Percentiles rank a stretch among this genome's conserved stretches.
Conservation (phyloP, 2,329 filamentous ascomycete species). For the Trichocomaceae sp. region DNA sequence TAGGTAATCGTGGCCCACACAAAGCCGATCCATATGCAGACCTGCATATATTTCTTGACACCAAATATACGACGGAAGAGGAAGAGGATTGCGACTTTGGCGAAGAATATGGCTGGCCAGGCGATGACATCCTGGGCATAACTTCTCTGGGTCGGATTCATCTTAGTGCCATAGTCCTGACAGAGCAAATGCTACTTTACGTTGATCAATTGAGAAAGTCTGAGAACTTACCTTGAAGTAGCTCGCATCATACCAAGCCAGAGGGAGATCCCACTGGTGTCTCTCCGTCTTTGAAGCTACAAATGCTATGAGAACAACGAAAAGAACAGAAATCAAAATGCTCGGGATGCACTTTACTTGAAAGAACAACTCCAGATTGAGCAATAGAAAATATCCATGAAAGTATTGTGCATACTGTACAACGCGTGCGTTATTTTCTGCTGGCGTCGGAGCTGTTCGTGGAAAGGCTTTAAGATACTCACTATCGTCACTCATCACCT, state of each 20-base stretch:
- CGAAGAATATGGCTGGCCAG: background rate
- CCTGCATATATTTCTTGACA: background rate
- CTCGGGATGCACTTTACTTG: too few relatives aligned
- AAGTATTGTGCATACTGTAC: background rate
- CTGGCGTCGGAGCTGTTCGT: too few relatives aligned
- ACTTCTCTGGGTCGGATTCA: background rate
- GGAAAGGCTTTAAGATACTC: background rate
- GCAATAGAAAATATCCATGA: background rate
- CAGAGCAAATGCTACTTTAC: too few relatives aligned
- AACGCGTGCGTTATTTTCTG: background rate
- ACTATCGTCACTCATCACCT: background rate
- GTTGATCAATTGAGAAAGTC: too few relatives aligned
- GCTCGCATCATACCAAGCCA: background rate
- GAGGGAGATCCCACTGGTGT: background rate
- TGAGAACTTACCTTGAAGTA: background rate
- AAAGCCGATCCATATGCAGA: background rate
- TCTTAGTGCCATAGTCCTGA: too few relatives aligned
- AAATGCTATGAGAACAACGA: too few relatives aligned
- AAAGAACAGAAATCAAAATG: too few relatives aligned
- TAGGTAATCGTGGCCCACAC: background rate
- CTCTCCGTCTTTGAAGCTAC: background rate
- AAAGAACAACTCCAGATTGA: background rate
- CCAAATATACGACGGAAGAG: conserved; percentile 1
- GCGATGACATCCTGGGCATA: background rate
- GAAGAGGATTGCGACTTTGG: conserved; percentile 1